These are phyloP conservation scores for Boletus semigastroideus DNA, from an alignment of 1,284 basidiomycete species.

Conservation along the genomic window DNA sequence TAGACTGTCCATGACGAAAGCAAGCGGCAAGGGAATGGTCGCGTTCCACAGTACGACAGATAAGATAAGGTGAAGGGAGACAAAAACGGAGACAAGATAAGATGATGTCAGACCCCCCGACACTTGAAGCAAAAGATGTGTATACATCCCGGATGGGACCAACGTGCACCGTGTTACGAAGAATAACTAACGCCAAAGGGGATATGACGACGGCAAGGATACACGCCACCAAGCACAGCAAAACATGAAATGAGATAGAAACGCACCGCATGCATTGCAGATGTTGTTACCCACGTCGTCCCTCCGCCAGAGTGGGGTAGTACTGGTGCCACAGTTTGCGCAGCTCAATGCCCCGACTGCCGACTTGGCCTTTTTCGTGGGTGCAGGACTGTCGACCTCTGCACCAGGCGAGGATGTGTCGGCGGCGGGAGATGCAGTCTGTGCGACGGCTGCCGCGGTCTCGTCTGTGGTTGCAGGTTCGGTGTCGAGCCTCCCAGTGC, in stretches of 20 bases:
- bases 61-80: slow-evolving; percentile 20
- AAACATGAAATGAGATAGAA: slow-evolving; percentile 27
- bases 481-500: slow-evolving; percentile 40
- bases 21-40: slow-evolving; percentile 3
- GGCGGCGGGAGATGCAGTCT: slow-evolving; percentile 19
- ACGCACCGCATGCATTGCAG: slow-evolving; percentile 92
- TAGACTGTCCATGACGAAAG: slow-evolving; percentile 4
- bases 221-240: slow-evolving; percentile 30
- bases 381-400: slow-evolving; percentile 28
- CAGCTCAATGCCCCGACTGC: slow-evolving; percentile 83
- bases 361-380: slow-evolving; percentile 35
- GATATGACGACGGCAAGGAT: slow-evolving; percentile 20
- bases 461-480: slow-evolving; percentile 30
- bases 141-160: slow-evolving; percentile 19
- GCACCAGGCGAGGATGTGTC: slow-evolving; percentile 34
- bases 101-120: slow-evolving; percentile 13
- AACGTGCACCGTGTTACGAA: slow-evolving; percentile 28
- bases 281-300: slow-evolving; percentile 94
- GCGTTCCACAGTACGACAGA: slow-evolving; percentile 16
- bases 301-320: slow-evolving; percentile 90
- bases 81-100: slow-evolving; percentile 22
- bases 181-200: slow-evolving; percentile 16
- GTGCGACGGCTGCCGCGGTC: slow-evolving; percentile 16
- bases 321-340: slow-evolving; percentile 90
- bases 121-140: slow-evolving; percentile 19